Percentiles rank a stretch among this genome's conserved stretches.
These are phyloP conservation scores for Incumbomyces lentus DNA, from an alignment of 2,329 filamentous ascomycete genomes.

Conservation along the genomic window DNA sequence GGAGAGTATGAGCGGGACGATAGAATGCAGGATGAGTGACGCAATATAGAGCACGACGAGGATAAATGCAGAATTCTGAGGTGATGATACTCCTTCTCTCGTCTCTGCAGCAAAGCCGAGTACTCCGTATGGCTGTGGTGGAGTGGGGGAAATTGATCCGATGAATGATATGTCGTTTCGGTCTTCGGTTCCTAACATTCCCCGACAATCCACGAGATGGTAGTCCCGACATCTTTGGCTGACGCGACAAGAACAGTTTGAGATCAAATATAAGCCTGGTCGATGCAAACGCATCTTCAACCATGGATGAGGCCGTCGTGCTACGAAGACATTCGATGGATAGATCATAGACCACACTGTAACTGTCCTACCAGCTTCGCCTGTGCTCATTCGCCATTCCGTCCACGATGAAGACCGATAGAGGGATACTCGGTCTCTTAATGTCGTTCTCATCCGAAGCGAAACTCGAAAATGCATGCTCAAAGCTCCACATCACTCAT, in stretches of 20 bases:
- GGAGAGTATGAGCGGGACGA: conserved; percentile 1
- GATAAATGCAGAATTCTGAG: too few species aligned
- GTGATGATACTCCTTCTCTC: too few species aligned
- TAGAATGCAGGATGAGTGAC: background rate
- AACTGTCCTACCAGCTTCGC: background rate
- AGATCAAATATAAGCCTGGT: too few species aligned
- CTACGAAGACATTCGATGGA: background rate
- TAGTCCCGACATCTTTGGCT: background rate
- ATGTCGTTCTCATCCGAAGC: background rate
- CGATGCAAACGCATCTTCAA: background rate
- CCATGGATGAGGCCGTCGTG: background rate
- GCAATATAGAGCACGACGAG: background rate
- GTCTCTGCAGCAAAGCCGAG: too few species aligned
- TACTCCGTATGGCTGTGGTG: too few species aligned
- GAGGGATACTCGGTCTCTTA: background rate
- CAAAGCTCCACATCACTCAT: background rate
- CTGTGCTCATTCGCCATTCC: background rate
- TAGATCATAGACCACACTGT: background rate
- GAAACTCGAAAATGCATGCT: background rate
- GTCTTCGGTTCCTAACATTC: too few species aligned
- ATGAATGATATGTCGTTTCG: too few species aligned
- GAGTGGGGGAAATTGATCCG: too few species aligned
- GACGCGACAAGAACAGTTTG: background rate
- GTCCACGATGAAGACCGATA: background rate
- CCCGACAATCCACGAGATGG: too few species aligned